These are phyloP conservation scores for Fraxinus nigra DNA, from an alignment of 305 asterid species.

Conservation along the genomic window DNA sequence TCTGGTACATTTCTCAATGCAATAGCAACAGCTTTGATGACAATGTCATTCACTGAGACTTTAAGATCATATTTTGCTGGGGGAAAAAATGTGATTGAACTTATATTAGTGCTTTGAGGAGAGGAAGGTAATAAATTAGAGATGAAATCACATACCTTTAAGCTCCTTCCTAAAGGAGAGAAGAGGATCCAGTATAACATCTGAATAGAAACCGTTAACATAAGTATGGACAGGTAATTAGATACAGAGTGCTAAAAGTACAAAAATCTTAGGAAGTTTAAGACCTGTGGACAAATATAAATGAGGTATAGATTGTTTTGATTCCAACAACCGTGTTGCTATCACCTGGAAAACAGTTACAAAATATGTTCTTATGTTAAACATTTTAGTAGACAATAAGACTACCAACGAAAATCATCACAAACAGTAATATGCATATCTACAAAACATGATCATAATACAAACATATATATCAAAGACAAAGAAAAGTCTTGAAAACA, in stretches of 20 bases:
- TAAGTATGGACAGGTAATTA: slow-evolving; percentile 25
- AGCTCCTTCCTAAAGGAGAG: slow-evolving; percentile 91
- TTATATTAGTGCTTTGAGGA: slow-evolving; percentile 23
- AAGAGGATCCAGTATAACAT: slow-evolving; percentile 91
- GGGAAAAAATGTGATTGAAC: slow-evolving; percentile 25
- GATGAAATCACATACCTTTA: slow-evolving; percentile 53
- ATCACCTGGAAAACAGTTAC: slow-evolving; percentile 57
- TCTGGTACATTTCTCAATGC: slow-evolving; percentile 86
- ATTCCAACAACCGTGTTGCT: slow-evolving; percentile 89
- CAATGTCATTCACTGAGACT: slow-evolving; percentile 98
- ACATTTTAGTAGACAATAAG: slow-evolving; percentile 12
- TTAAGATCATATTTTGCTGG: slow-evolving; percentile 82
- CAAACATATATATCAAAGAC: background rate
- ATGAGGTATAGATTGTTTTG: slow-evolving; percentile 91
- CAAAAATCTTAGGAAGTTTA: slow-evolving; percentile 19
- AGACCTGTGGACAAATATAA: slow-evolving; percentile 88
- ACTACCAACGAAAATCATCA: slow-evolving; percentile 13
- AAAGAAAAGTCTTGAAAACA: background rate
- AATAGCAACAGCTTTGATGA: slow-evolving; percentile 85
- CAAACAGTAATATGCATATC: slow-evolving; percentile 1
- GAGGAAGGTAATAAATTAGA: slow-evolving; percentile 17
- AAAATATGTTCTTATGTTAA: slow-evolving; percentile 6
- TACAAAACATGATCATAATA: background rate
- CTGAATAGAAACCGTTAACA: slow-evolving; percentile 43
- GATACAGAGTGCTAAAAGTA: slow-evolving; percentile 21